Evolutionary conservation across 108 stramenopile genomes (phyloP).

Genomic region (Cyclostephanos tholiformis): DNA sequence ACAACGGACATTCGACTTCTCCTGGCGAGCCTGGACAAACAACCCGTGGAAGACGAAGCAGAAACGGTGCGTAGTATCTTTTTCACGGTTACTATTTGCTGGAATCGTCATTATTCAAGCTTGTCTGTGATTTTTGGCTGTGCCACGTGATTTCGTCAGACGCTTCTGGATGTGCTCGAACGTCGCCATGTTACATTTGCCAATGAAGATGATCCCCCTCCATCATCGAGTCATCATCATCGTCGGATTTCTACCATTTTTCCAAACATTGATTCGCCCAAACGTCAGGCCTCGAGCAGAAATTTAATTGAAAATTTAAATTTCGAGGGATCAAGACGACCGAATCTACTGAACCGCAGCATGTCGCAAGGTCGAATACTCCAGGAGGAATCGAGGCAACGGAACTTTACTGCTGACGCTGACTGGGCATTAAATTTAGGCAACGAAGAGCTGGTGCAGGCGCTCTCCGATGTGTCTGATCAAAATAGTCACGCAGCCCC

Average conservation of each 20-base stretch:
- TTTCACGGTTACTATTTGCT: not conserved
- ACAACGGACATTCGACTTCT: conserved; percentile 21
- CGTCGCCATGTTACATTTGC: conserved; percentile 40
- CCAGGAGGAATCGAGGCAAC: not conserved
- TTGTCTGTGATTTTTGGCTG: not conserved
- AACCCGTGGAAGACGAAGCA: conserved; percentile 44
- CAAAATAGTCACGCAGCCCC: not conserved
- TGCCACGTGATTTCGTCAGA: conserved; percentile 16
- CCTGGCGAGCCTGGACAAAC: conserved; percentile 38
- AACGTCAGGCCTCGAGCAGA: not conserved
- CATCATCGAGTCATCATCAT: conserved; percentile 13
- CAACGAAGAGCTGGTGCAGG: not conserved
- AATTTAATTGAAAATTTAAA: not conserved
- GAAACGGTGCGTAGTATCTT: conserved; percentile 30
- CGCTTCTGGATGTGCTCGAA: conserved; percentile 44
- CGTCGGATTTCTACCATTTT: conserved; percentile 15
- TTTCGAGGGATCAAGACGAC: conserved; percentile 3
- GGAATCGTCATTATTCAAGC: not conserved
- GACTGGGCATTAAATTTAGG: not conserved
- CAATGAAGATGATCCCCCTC: not conserved
- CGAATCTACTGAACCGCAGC: not conserved
- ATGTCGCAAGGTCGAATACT: conserved; percentile 1
- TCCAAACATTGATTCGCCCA: not conserved
- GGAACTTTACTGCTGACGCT: not conserved
- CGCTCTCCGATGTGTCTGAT: conserved; percentile 3